phyloP scores from a whole-genome alignment of 495 filamentous ascomycete genomes.

The Neurospora africana region DNA sequence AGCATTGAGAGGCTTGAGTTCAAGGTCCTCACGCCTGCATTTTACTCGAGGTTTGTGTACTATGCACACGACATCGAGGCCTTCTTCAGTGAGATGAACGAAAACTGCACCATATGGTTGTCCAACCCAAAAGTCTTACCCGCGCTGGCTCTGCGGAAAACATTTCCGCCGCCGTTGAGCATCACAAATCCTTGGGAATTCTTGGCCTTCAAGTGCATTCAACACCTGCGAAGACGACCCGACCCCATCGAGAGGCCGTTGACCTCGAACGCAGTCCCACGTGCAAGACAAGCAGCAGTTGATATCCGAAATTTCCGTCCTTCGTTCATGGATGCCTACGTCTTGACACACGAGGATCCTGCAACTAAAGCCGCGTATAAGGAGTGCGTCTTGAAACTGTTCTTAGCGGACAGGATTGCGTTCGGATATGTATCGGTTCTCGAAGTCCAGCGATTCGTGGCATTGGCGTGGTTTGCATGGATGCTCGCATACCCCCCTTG shows the following conservation, averaged over 20 bases:
- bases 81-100: constrained; percentile 38
- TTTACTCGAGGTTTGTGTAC: constrained; percentile 49
- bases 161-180: constrained; percentile 12
- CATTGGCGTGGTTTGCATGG: constrained; percentile 22
- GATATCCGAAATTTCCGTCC: constrained; percentile 30
- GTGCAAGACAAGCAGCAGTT: not conserved
- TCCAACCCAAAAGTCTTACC: constrained; percentile 36
- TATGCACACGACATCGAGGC: constrained; percentile 42
- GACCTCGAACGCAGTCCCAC: constrained; percentile 14
- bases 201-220: constrained; percentile 26
- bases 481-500: not conserved
- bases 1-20: constrained; percentile 31
- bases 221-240: constrained; percentile 26
- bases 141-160: constrained; percentile 26
- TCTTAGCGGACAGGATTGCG: constrained; percentile 27
- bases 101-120: constrained; percentile 41
- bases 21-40: constrained; percentile 45
- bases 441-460: constrained; percentile 13
- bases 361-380: constrained; percentile 16
- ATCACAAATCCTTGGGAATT: constrained; percentile 21
- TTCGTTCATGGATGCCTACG: constrained; percentile 34
- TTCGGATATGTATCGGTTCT: constrained; percentile 20
- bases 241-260: constrained; percentile 23
- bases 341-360: constrained; percentile 20
- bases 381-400: constrained; percentile 21